These are phyloP conservation scores for Colletotrichum sp. DNA, from an alignment of 2,329 filamentous ascomycete genomes.

Conservation along the genomic window DNA sequence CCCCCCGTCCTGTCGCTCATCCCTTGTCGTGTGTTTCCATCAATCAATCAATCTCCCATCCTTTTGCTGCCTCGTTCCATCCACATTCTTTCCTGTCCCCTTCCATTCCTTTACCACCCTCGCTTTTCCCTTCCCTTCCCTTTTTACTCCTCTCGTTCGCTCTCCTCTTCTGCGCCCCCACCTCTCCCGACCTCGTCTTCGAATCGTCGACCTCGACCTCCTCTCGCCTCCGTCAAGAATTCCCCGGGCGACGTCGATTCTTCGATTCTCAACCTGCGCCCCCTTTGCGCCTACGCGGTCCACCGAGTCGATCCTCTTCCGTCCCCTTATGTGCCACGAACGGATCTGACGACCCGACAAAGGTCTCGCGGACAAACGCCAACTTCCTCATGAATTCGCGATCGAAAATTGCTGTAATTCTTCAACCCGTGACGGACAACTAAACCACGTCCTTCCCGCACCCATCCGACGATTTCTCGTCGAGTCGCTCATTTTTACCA, in stretches of 20 bases:
- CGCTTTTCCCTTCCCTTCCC: slow-evolving; percentile 16
- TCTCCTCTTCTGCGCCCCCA: slow-evolving; percentile 15
- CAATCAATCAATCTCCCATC: slow-evolving; percentile 25
- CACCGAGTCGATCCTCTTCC: neutral
- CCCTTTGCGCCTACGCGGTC: neutral
- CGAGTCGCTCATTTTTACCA: slow-evolving; percentile 23
- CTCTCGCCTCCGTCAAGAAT: slow-evolving; percentile 24
- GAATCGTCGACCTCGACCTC: slow-evolving; percentile 14
- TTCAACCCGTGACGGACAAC: slow-evolving; percentile 10
- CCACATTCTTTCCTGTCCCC: slow-evolving; percentile 24
- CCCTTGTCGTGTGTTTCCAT: slow-evolving; percentile 25
- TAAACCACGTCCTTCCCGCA: slow-evolving; percentile 7
- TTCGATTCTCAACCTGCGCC: slow-evolving; percentile 19
- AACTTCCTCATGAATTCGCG: slow-evolving; percentile 19
- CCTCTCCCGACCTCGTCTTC: slow-evolving; percentile 17
- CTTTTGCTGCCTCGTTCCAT: slow-evolving; percentile 20
- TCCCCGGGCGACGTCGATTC: slow-evolving; percentile 19
- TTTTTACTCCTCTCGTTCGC: slow-evolving; percentile 20
- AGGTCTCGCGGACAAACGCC: slow-evolving; percentile 16
- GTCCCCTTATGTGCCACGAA: slow-evolving; percentile 2
- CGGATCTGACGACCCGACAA: slow-evolving; percentile 5
- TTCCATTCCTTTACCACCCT: slow-evolving; percentile 25
- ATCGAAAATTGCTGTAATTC: neutral
- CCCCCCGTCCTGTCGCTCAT: neutral
- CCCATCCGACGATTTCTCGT: slow-evolving; percentile 21